phyloP scores from a whole-genome alignment of 2,329 filamentous ascomycete genomes.

The Neonectria faginata region DNA sequence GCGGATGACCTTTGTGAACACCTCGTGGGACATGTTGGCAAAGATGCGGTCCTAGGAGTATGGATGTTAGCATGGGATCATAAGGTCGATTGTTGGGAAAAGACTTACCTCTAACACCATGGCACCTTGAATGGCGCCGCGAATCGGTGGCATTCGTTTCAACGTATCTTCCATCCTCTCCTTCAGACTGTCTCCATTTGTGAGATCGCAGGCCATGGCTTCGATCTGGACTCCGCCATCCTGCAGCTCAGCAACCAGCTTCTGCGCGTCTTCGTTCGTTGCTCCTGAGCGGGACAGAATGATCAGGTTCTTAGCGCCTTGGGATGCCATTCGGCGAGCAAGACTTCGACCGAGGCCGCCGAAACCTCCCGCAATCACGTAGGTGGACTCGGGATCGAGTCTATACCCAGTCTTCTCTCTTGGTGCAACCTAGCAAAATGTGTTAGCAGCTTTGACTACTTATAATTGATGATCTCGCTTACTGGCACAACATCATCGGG shows the following conservation, averaged over 20 bases:
- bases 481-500: constrained; percentile 15
- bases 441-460: neutral
- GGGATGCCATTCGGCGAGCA: constrained; percentile 19
- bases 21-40: constrained; percentile 10
- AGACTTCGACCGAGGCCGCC: constrained; percentile 24
- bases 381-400: constrained; percentile 1
- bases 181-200: neutral
- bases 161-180: neutral
- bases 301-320: constrained; percentile 42
- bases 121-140: constrained; percentile 13
- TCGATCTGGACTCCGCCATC: constrained; percentile 1
- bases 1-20: constrained; percentile 11
- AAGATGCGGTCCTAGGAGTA: constrained; percentile 15
- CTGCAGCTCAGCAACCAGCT: constrained; percentile 32
- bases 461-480: neutral
- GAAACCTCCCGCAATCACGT: constrained; percentile 21
- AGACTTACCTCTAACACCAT: constrained; percentile 15
- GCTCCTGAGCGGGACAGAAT: constrained; percentile 47
- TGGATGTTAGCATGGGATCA: neutral
- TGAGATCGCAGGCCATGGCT: constrained; percentile 13
- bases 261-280: constrained; percentile 32
- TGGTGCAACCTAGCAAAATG: neutral
- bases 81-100: neutral
- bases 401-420: neutral
- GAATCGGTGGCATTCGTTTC: constrained; percentile 9